phyloP scores from a whole-genome alignment of 371 early-diverging fungal genomes.

The Mortierella sp. region DNA sequence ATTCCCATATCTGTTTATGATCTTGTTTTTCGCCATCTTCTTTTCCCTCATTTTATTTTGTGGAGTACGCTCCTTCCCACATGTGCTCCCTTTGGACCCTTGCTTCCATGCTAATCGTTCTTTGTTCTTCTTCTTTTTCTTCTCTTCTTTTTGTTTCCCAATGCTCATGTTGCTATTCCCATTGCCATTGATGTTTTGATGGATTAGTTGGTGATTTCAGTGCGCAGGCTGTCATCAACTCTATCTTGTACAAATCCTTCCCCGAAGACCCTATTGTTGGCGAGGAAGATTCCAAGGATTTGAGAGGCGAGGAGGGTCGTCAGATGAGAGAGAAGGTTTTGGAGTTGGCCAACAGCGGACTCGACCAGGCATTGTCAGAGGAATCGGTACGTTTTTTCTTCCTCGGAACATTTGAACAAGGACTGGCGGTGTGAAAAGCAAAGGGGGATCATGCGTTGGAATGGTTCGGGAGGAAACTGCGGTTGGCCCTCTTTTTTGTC shows the following conservation, averaged over 20 bases:
- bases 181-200: not conserved
- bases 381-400: slow-evolving; percentile 68
- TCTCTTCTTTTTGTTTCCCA: not conserved
- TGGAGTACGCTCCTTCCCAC: not conserved
- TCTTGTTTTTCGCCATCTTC: slow-evolving; percentile 5
- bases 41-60: slow-evolving; percentile 11
- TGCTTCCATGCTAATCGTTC: not conserved
- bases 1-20: slow-evolving; percentile 10
- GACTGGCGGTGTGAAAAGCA: not conserved
- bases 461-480: slow-evolving; percentile 8
- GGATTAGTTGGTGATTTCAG: slow-evolving; percentile 93
- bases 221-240: slow-evolving; percentile 96
- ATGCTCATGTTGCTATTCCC: not conserved
- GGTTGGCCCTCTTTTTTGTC: not conserved
- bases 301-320: slow-evolving; percentile 79
- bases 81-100: slow-evolving; percentile 3
- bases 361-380: slow-evolving; percentile 69
- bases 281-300: slow-evolving; percentile 93
- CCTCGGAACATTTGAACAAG: slow-evolving; percentile 12
- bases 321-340: slow-evolving; percentile 81
- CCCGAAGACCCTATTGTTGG: slow-evolving; percentile 93
- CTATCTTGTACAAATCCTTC: slow-evolving; percentile 78
- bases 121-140: not conserved
- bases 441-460: not conserved
- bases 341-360: slow-evolving; percentile 83